A percentile compares a stretch with the other conserved stretches of the same genome.
phyloP scores from a whole-genome alignment of 2,329 filamentous ascomycete genomes.

The Metarhizium robertsii region DNA sequence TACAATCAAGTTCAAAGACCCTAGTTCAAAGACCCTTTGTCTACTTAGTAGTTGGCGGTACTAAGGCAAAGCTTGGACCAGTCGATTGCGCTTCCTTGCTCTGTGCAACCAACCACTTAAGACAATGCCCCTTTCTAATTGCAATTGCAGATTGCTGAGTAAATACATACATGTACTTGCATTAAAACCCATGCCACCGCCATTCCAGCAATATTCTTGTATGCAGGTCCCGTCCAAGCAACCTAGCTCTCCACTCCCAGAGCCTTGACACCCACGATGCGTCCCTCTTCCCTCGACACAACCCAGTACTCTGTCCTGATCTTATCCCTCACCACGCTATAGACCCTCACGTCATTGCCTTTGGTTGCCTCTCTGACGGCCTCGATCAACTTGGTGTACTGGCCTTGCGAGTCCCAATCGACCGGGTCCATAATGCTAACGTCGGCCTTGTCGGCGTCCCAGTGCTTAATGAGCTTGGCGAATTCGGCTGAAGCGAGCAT shows the following conservation, averaged over 20 bases:
- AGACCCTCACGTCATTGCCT: conserved; percentile 65
- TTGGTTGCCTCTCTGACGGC: conserved; percentile 56
- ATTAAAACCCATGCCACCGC: neutral
- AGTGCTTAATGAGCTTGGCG: conserved; percentile 54
- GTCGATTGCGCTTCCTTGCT: neutral
- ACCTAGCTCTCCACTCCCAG: conserved; percentile 55
- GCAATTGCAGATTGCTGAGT: neutral
- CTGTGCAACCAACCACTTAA: neutral
- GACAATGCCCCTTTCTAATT: neutral
- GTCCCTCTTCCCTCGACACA: conserved; percentile 51
- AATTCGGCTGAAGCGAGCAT: conserved; percentile 51
- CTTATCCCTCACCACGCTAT: conserved; percentile 53
- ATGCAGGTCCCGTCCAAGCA: neutral
- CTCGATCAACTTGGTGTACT: conserved; percentile 60
- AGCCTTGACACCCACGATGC: conserved; percentile 70
- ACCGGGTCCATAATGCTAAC: conserved; percentile 58
- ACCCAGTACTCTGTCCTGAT: conserved; percentile 74
- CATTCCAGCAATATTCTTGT: neutral
- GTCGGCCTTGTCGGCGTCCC: conserved; percentile 39
- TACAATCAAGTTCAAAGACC: neutral
- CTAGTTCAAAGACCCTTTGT: too few relatives aligned
- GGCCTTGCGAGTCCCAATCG: conserved; percentile 63
- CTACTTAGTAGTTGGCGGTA: neutral
- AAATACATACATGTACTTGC: neutral
- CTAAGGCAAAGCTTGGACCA: neutral